These are phyloP conservation scores for Sphenostylis stenocarpa DNA, from an alignment of 306 rosid genomes.

Conservation along the genomic window DNA sequence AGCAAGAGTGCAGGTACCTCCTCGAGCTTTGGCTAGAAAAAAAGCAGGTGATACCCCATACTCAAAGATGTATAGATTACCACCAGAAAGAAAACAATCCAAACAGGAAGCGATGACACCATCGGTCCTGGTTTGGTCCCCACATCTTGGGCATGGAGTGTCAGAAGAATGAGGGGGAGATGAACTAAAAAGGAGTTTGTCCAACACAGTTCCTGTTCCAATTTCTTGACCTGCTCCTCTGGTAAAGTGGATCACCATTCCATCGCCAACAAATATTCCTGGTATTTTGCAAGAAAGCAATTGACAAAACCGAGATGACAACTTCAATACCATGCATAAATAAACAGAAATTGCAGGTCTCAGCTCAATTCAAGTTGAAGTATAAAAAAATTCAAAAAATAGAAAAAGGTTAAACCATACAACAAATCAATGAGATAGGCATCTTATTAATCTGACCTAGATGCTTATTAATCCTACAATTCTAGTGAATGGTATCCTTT, in stretches of 20 bases:
- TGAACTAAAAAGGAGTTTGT: constrained; percentile 60
- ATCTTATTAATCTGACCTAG: constrained; percentile 7
- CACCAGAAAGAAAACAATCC: constrained; percentile 78
- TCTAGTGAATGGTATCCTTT: neutral
- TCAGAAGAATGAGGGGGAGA: constrained; percentile 43
- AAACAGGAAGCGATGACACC: constrained; percentile 85
- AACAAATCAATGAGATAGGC: neutral
- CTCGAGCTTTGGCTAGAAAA: constrained; percentile 76
- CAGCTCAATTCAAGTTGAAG: constrained; percentile 1
- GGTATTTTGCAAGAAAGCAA: constrained; percentile 19
- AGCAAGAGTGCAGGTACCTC: constrained; percentile 89
- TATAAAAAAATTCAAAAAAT: neutral
- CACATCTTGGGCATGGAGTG: constrained; percentile 72
- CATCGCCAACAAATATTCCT: constrained; percentile 79
- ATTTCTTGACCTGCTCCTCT: constrained; percentile 77
- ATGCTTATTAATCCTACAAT: constrained; percentile 5
- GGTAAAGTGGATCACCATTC: constrained; percentile 82
- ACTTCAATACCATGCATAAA: constrained; percentile 23
- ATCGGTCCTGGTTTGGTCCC: constrained; percentile 44
- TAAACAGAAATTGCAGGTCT: constrained; percentile 4
- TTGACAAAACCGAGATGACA: constrained; percentile 20
- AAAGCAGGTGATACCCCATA: constrained; percentile 50
- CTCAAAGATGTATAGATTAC: constrained; percentile 68
- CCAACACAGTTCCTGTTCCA: constrained; percentile 68
- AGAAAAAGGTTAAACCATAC: neutral